These are phyloP conservation scores for barrel medic (Medicago truncatula) DNA, from an alignment of 306 rosid genomes.

Conservation along the genomic window MtrunA17r5.0-ANR NC_053044.1:35955501-35956000, in stretches of 20 bases:
- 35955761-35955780: neutral
- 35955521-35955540: neutral
- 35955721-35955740: constrained; percentile 32
- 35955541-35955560: neutral
- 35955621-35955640: neutral
- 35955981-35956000: too few relatives aligned
- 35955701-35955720: constrained; percentile 33
- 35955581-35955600: constrained; percentile 1
- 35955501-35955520: too few relatives aligned
- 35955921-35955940: too few relatives aligned
- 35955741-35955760: constrained; percentile 30
- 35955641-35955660: neutral
- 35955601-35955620: neutral
- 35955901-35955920: too few relatives aligned
- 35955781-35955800: neutral
- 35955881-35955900: neutral
- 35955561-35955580: neutral
- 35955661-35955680: neutral
- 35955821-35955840: neutral
- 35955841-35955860: neutral
- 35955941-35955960: too few relatives aligned
- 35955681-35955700: neutral
- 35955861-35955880: neutral
- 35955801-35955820: neutral
- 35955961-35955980: too few relatives aligned